phyloP scores from a whole-genome alignment of 257 asterid species.

The Fraxinus quadrangulata region DNA sequence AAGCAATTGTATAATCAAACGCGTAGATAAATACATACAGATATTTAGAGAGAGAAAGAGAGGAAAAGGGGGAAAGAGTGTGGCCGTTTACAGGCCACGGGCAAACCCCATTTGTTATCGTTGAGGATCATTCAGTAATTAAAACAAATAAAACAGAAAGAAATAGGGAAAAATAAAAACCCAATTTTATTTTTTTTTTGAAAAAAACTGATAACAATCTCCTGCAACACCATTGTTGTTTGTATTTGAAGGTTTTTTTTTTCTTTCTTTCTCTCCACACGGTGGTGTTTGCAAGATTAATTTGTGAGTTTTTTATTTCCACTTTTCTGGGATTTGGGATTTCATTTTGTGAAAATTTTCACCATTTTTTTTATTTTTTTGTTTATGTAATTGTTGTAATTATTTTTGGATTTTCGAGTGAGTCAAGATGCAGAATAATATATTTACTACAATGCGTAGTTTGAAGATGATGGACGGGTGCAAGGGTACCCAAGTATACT shows the following conservation, averaged over 20 bases:
- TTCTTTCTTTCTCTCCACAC: slow-evolving; percentile 17
- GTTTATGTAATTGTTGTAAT: neutral
- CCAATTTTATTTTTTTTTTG: no score
- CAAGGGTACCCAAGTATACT: slow-evolving; percentile 58
- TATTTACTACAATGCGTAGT: slow-evolving; percentile 76
- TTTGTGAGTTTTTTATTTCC: slow-evolving; percentile 19
- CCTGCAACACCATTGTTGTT: slow-evolving; percentile 47
- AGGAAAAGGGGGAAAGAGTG: slow-evolving; percentile 2
- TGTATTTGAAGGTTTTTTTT: slow-evolving; percentile 11
- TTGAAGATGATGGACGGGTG: slow-evolving; percentile 81
- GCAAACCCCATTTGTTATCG: slow-evolving; percentile 22
- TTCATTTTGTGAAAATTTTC: slow-evolving; percentile 15
- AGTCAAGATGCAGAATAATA: slow-evolving; percentile 75
- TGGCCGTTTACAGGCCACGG: slow-evolving; percentile 38
- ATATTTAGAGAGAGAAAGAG: slow-evolving; percentile 19
- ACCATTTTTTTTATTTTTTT: neutral
- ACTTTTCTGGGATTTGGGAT: neutral
- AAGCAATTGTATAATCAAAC: slow-evolving; percentile 28
- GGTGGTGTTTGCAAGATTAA: slow-evolving; percentile 72
- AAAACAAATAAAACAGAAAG: neutral
- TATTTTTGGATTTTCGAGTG: slow-evolving; percentile 25
- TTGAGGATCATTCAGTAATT: slow-evolving; percentile 8
- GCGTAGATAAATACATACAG: slow-evolving; percentile 20
- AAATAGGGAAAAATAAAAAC: neutral
- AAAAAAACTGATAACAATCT: neutral